These are phyloP conservation scores for Melaleuca quinquenervia DNA, from an alignment of 345 rosid species.

Conservation along the genomic window DNA sequence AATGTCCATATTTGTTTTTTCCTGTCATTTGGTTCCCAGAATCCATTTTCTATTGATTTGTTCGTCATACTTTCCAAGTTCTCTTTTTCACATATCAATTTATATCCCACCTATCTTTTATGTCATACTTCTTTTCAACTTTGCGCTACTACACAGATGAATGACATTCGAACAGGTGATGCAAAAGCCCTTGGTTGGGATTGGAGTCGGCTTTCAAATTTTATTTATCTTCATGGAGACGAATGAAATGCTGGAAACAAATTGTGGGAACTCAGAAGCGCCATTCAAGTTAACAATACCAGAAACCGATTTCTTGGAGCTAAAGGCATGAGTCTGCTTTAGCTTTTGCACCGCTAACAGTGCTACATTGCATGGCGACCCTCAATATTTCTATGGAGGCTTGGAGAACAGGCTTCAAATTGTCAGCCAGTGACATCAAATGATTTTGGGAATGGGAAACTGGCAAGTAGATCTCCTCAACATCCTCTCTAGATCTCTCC, in stretches of 20 bases:
- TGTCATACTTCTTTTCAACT: background rate
- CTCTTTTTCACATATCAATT: background rate
- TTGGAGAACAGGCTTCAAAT: background rate
- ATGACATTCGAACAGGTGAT: background rate
- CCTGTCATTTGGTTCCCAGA: background rate
- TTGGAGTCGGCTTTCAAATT: background rate
- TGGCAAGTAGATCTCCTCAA: background rate
- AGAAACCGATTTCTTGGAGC: background rate
- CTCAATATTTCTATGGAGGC: background rate
- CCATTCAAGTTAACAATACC: background rate
- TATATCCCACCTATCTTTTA: background rate
- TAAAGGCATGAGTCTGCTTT: background rate
- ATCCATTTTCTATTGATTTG: background rate
- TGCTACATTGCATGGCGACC: background rate
- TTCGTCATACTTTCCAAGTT: background rate
- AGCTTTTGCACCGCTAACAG: background rate
- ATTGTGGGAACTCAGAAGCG: background rate
- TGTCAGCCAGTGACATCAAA: background rate
- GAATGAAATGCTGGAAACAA: background rate
- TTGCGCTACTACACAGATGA: background rate
- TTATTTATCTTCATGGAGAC: background rate
- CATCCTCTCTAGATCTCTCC: background rate
- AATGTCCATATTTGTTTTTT: background rate
- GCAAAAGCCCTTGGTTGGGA: background rate
- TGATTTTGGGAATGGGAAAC: background rate